phyloP scores from a whole-genome alignment of 257 asterid species.

The Paulownia fortunei region DNA sequence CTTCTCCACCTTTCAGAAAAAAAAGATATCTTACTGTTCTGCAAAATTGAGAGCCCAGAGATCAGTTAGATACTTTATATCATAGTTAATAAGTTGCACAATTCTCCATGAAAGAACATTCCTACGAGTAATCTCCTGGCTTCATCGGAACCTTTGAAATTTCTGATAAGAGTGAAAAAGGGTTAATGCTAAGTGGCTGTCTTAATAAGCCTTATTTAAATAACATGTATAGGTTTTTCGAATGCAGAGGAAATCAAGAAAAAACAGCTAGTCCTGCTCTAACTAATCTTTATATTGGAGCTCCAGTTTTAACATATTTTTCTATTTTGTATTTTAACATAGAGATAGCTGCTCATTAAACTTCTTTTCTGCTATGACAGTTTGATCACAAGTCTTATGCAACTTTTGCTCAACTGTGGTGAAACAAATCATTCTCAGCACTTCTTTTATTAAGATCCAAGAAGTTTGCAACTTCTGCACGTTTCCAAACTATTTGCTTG shows the following conservation, averaged over 20 bases:
- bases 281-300: not conserved
- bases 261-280: not conserved
- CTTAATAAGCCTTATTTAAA: too few species aligned
- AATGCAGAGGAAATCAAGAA: too few species aligned
- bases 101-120: too few species aligned
- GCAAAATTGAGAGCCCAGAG: not conserved
- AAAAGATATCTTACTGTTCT: not conserved
- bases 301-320: not conserved
- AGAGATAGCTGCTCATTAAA: not conserved
- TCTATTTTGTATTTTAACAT: not conserved
- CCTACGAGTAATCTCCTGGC: too few species aligned
- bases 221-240: too few species aligned
- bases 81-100: too few species aligned
- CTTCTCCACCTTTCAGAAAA: constrained; percentile 1
- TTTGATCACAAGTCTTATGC: not conserved
- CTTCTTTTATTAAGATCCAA: not conserved
- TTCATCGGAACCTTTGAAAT: too few species aligned
- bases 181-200: too few species aligned
- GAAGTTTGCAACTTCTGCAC: constrained; percentile 8
- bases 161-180: too few species aligned
- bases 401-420: not conserved
- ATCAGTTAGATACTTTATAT: too few species aligned
- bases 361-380: not conserved
- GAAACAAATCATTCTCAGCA: not conserved
- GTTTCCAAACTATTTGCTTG: not conserved